Evolutionary conservation across 164 flowering plant species (phyloP), one percentile per base, ranked within the genome.

Genomic region (Santalum album): DNA sequence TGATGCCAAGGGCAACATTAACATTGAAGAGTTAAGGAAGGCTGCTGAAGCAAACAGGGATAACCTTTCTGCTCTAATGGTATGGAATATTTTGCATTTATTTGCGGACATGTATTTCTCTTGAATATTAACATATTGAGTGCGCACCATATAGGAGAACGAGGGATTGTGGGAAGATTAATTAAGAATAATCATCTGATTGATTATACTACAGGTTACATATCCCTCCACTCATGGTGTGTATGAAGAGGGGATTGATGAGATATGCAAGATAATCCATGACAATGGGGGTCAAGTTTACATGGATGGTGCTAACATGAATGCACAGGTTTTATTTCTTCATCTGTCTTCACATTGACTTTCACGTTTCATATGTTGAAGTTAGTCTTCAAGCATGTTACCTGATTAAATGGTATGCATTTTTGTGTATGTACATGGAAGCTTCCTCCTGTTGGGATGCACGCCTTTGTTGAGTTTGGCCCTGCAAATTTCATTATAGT

Each of bases 281-380:
- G 97, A 92, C 57, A 92, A 92, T 69, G 99, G 99, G 27, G 99
- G 99, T 39, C 99, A 92, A 72, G 99, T 92, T 42, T 92, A 92
- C 72, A 92, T 92, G 99, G 99, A 92, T 72, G 99, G 99, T 18
- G 99, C 99, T 44, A 92, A 92, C 83, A 89, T 92, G 99, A 92
- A 92, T 69, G 99, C 99, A 24, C 97, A 92, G 96, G 99, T 89
- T 55, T 29, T 32, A 51, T 54, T 60, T 71, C 42, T 29, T 56
- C n/a, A 32, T 15, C 34, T 18, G 44, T 14, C 12, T 25, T 10
- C 54, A 15, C 25, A 23, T 26, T 24, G 19, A 22, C 25, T 46
- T 40, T 21, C 21, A 44, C 25, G n/a, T 18, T 42, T 42, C 20
- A 42, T 42, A n/a, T 42, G 9, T n/a, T 42, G 45, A 42, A 18